Conservation (phyloP, 163 green algal genomes). For the Chlamydomonas reinhardtii region DNA sequence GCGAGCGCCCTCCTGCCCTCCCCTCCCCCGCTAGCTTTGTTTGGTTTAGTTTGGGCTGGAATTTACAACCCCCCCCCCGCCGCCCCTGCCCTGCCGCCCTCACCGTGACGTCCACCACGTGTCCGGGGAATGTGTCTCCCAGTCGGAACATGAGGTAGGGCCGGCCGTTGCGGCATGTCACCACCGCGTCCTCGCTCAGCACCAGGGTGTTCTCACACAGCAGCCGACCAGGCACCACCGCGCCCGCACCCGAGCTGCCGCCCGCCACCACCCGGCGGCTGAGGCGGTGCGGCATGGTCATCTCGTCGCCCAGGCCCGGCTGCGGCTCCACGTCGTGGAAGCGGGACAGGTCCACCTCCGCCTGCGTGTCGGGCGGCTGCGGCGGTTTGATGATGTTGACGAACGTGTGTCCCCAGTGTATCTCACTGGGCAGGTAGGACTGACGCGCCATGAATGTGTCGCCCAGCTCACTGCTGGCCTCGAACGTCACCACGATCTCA, state of each 20-base stretch:
- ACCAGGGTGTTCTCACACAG: slow-evolving; percentile 88
- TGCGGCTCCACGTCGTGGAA: slow-evolving; percentile 92
- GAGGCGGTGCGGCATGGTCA: slow-evolving; percentile 65
- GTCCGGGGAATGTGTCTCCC: slow-evolving; percentile 82
- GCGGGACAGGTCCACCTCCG: slow-evolving; percentile 76
- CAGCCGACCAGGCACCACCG: slow-evolving; percentile 71
- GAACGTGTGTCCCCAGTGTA: slow-evolving; percentile 74
- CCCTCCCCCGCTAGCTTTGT: too few species aligned
- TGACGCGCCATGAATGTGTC: slow-evolving; percentile 85
- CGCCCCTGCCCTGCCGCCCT: neutral
- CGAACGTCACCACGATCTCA: slow-evolving; percentile 90
- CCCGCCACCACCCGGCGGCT: slow-evolving; percentile 65
- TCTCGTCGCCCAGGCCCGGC: slow-evolving; percentile 58
- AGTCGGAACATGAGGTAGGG: slow-evolving; percentile 75
- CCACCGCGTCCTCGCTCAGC: slow-evolving; percentile 73
- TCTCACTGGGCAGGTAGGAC: slow-evolving; percentile 83
- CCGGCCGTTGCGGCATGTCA: slow-evolving; percentile 58
- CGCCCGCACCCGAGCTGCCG: slow-evolving; percentile 39
- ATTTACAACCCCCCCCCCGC: too few species aligned
- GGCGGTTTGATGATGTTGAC: slow-evolving; percentile 67
- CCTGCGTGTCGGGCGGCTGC: slow-evolving; percentile 51
- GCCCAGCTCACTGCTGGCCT: slow-evolving; percentile 82
- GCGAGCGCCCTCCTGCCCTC: too few species aligned
- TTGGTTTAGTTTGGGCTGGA: too few species aligned
- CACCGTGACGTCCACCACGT: slow-evolving; percentile 79